Evolutionary conservation across 78 protist species (phyloP).

Genomic region (Isochrysis galbana): DNA sequence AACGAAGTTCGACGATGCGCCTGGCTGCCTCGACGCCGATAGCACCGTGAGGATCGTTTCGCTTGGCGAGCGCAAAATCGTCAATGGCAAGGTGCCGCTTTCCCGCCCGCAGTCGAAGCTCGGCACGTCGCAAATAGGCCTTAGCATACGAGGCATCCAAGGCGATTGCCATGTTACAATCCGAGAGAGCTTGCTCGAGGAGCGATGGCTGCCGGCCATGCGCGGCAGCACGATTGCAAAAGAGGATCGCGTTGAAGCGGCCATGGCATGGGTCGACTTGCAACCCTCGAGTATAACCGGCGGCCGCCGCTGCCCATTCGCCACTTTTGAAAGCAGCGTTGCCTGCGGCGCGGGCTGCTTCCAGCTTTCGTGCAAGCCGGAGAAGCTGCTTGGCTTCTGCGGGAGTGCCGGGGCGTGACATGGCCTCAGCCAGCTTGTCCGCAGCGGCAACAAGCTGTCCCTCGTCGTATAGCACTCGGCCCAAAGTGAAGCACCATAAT

Average conservation of each 20-base stretch:
- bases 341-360: neutral
- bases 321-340: neutral
- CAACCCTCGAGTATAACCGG: neutral
- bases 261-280: neutral
- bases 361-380: neutral
- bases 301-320: neutral
- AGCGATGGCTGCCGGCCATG: neutral
- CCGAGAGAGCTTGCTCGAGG: neutral
- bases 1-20: neutral
- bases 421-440: neutral
- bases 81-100: neutral
- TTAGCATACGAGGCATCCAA: neutral
- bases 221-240: conserved; percentile 2
- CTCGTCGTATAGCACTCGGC: neutral
- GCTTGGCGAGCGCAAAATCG: neutral
- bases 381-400: neutral
- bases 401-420: neutral
- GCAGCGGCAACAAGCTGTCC: neutral
- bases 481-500: neutral
- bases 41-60: neutral
- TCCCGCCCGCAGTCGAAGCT: neutral
- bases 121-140: neutral
- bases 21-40: neutral
- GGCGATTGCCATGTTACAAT: neutral
- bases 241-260: conserved; percentile 16